Evolutionary conservation across 768 basidiomycete species (phyloP).

Genomic region (Steccherinum ochraceum): DNA sequence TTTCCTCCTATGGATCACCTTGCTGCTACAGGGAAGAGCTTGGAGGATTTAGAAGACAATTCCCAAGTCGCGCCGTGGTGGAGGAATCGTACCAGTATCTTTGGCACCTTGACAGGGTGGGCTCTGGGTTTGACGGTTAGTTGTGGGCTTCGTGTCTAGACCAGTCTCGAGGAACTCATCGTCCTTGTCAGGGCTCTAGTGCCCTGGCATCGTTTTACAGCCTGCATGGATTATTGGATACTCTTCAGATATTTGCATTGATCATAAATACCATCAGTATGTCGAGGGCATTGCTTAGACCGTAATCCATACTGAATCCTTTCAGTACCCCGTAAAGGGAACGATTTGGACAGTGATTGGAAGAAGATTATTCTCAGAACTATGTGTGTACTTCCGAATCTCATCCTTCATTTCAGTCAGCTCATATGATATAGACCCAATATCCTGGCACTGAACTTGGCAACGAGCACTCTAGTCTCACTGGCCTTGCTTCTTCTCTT

Average conservation of each 20-base stretch:
- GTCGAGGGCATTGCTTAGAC: not conserved
- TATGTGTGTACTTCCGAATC: conserved; percentile 51
- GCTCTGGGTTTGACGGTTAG: conserved; percentile 53
- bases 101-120: conserved; percentile 39
- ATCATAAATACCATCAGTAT: conserved; percentile 61
- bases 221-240: conserved; percentile 61
- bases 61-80: conserved; percentile 39
- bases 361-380: conserved; percentile 55
- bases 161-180: not conserved
- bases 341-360: conserved; percentile 44
- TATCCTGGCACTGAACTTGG: conserved; percentile 68
- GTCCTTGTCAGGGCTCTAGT: conserved; percentile 58
- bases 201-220: conserved; percentile 64
- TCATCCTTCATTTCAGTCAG: not conserved
- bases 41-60: conserved; percentile 61
- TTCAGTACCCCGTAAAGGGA: conserved; percentile 26
- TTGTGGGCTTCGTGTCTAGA: conserved; percentile 19
- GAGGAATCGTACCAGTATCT: conserved; percentile 48
- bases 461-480: conserved; percentile 50
- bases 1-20: conserved; percentile 62
- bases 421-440: conserved; percentile 53
- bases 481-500: conserved; percentile 55
- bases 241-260: conserved; percentile 66
- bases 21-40: conserved; percentile 36
- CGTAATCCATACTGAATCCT: conserved; percentile 1